phyloP scores from a whole-genome alignment of 2,329 filamentous ascomycete genomes.

The Trichoderma sp. region DNA sequence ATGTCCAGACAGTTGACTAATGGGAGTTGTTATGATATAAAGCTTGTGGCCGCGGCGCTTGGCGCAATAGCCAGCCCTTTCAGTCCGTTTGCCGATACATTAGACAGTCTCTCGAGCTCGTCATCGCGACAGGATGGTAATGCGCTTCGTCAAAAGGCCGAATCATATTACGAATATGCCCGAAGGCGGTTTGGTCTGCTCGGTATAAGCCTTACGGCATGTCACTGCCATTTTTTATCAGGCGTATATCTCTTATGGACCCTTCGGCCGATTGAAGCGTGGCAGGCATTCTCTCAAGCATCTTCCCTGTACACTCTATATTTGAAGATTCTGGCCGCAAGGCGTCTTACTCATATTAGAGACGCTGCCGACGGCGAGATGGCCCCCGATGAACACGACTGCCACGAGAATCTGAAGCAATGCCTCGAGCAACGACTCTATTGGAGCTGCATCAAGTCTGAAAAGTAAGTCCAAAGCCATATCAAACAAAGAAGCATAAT shows the following conservation, averaged over 20 bases:
- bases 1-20: not conserved
- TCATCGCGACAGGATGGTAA: not conserved
- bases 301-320: not conserved
- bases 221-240: not conserved
- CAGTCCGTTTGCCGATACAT: not conserved
- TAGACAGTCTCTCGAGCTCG: not conserved
- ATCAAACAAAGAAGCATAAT: not conserved
- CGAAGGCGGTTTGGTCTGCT: not conserved
- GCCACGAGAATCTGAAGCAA: not conserved
- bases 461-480: not conserved
- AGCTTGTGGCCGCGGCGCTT: not conserved
- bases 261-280: not conserved
- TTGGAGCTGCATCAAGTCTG: constrained; percentile 7
- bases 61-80: not conserved
- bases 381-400: not conserved
- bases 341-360: not conserved
- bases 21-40: not conserved
- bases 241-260: not conserved
- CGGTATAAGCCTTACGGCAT: not conserved
- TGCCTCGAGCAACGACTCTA: constrained; percentile 5
- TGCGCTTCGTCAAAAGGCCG: not conserved
- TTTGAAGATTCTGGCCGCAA: not conserved
- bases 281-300: not conserved
- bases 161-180: not conserved
- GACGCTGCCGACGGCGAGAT: not conserved